These are phyloP conservation scores for Didymella keratinophila DNA, from an alignment of 2,329 filamentous ascomycete species.

Conservation along the genomic window DNA sequence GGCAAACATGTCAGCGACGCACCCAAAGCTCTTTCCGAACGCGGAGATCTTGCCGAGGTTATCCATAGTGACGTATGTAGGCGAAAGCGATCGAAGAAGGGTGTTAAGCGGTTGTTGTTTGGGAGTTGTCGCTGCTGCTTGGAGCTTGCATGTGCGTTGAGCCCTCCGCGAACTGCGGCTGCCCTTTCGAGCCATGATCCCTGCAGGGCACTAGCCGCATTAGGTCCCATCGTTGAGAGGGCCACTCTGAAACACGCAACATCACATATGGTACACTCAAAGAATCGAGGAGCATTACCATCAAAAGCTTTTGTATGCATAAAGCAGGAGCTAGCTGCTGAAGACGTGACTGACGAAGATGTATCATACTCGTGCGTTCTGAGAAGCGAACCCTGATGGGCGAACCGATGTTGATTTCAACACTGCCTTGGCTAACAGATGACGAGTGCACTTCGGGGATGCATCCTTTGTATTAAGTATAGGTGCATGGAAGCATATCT, in stretches of 20 bases:
- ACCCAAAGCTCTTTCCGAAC: constrained; percentile 76
- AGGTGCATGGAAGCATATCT: not conserved
- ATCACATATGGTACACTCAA: not conserved
- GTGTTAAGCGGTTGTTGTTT: constrained; percentile 15
- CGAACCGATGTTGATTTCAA: not conserved
- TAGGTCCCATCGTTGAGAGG: not conserved
- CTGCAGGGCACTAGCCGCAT: constrained; percentile 23
- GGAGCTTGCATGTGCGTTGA: constrained; percentile 40
- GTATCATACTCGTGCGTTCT: not conserved
- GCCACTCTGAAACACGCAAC: not conserved
- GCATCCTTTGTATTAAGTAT: not conserved
- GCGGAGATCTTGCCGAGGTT: constrained; percentile 76
- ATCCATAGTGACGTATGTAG: constrained; percentile 62
- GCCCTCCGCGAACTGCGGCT: constrained; percentile 21
- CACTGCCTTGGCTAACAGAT: not conserved
- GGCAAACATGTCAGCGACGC: constrained; percentile 39
- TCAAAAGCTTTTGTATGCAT: not conserved
- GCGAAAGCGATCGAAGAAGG: constrained; percentile 3
- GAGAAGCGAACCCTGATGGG: not conserved
- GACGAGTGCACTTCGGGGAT: not conserved
- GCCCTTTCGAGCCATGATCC: constrained; percentile 27
- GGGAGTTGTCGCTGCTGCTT: constrained; percentile 26
- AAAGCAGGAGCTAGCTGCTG: not conserved
- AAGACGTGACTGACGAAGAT: not conserved
- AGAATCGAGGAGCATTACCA: too few relatives aligned